These are phyloP conservation scores for Annona squamosa DNA, from an alignment of 164 flowering plant genomes.

Conservation along the genomic window DNA sequence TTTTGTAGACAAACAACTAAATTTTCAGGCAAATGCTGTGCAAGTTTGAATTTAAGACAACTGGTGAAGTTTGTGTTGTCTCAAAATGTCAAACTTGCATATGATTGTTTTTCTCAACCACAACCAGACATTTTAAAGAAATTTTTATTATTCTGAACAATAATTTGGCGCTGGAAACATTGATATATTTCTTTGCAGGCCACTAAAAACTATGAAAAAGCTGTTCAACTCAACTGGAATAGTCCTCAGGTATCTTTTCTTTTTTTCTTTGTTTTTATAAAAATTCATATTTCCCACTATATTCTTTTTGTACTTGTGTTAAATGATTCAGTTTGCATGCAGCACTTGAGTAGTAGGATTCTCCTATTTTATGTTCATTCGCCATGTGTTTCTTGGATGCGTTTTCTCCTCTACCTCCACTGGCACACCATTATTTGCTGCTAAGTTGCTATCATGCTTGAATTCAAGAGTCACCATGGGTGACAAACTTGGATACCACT, in stretches of 20 bases:
- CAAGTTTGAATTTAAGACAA: neutral
- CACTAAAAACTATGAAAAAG: conserved; percentile 77
- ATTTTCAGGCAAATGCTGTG: neutral
- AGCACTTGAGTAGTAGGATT: neutral
- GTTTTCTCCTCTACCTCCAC: neutral
- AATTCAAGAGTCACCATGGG: neutral
- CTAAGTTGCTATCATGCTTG: neutral
- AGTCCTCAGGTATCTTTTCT: conserved; percentile 79
- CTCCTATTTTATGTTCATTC: neutral
- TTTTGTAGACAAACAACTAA: neutral
- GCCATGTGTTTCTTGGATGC: neutral
- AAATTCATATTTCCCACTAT: neutral
- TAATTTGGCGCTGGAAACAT: neutral
- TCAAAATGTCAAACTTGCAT: conserved; percentile 1
- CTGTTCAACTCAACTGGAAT: conserved; percentile 95
- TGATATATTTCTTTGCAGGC: conserved; percentile 45
- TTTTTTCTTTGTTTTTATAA: neutral
- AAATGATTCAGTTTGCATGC: neutral
- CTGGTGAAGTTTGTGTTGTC: neutral
- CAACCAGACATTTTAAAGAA: neutral
- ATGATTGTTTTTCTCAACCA: neutral
- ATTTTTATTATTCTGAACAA: neutral
- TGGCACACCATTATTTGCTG: neutral
- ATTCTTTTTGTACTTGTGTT: neutral
- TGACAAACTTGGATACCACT: neutral